Conservation (phyloP, 768 basidiomycete species). For the Melanogaster broomeanus region DNA sequence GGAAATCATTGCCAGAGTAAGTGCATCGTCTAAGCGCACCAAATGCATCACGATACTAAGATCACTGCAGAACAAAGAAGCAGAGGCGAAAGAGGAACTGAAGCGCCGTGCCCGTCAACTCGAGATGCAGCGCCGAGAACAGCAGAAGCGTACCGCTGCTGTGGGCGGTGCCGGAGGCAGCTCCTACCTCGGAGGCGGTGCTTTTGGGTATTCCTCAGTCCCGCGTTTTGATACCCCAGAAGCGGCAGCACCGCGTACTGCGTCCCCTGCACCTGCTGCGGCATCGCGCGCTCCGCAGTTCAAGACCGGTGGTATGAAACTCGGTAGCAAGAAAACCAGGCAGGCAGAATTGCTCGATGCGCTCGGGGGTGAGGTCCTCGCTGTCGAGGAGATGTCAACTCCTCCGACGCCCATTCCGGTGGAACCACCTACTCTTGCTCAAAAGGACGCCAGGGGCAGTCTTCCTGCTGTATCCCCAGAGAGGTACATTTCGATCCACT, state of each 20-base stretch:
- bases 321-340: conserved; percentile 89
- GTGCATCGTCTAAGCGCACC: conserved; percentile 21
- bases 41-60: not conserved
- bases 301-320: conserved; percentile 95
- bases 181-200: conserved; percentile 65
- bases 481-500: conserved; percentile 48
- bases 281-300: conserved; percentile 74
- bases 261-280: conserved; percentile 45
- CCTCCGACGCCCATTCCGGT: conserved; percentile 51
- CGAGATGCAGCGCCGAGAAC: conserved; percentile 96
- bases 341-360: conserved; percentile 88
- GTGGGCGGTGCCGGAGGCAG: conserved; percentile 45
- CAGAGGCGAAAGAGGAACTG: conserved; percentile 98
- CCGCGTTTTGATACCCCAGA: conserved; percentile 72
- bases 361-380: conserved; percentile 74
- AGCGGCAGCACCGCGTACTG: conserved; percentile 43
- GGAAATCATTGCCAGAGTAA: conserved; percentile 93
- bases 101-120: conserved; percentile 97
- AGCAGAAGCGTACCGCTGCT: conserved; percentile 72
- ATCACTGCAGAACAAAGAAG: conserved; percentile 85
- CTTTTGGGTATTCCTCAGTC: conserved; percentile 70
- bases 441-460: conserved; percentile 57
- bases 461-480: conserved; percentile 76
- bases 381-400: conserved; percentile 52
- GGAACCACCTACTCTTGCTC: conserved; percentile 43